Base-by-base conservation (phyloP, 352 stramenopile species). In the Pythium chondricola region DNA sequence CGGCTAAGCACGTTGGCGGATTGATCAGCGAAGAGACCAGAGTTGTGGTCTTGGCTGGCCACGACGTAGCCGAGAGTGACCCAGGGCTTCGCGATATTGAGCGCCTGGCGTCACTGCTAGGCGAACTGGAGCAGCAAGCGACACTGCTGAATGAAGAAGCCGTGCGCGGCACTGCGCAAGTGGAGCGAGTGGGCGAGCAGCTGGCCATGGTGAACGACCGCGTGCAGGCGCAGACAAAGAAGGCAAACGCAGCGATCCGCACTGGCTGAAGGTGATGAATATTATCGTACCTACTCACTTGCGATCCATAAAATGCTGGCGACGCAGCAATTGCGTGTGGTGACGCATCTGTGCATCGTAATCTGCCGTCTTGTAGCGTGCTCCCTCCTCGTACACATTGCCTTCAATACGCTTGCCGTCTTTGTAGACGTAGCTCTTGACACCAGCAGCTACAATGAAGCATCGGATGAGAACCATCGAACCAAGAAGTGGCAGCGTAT, bases 281-380 rank as follows among this genome's bases (percentile, higher is more conserved):
- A 30, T 2, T n/a, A 11, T 43, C 29, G 18, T 16, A 29, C n/a
- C 42, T 48, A 46, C 38, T 52, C 47, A 59, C 43, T 59, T 59
- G 52, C 83, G 80, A 55, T 92, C 78, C 77, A 94, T 83, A 63
- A 94, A 94, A 64, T 94, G 61, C 64, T 94, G 83, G 32, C 83
- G 78, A 38, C 80, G 74, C 53, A 92, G 37, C 32, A 94, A 66
- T 49, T 89, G 69, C 41, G 83, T 68, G 63, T 94, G 83, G 49
- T 76, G 78, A 41, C 68, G 70, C 46, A 89, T 73, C 24, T 83
- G 75, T 8, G 42, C 70, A 25, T 89, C 72, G 27, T 87, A 78
- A 56, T 94, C 83, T 39, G 68, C 64, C 33, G 64, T 73, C 61
- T 88, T 85, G 65, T 83, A 85, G 41, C 63, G 77, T 18, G 78